phyloP scores from a whole-genome alignment of 2,329 filamentous ascomycete species.

The Fusarium burgessii region DNA sequence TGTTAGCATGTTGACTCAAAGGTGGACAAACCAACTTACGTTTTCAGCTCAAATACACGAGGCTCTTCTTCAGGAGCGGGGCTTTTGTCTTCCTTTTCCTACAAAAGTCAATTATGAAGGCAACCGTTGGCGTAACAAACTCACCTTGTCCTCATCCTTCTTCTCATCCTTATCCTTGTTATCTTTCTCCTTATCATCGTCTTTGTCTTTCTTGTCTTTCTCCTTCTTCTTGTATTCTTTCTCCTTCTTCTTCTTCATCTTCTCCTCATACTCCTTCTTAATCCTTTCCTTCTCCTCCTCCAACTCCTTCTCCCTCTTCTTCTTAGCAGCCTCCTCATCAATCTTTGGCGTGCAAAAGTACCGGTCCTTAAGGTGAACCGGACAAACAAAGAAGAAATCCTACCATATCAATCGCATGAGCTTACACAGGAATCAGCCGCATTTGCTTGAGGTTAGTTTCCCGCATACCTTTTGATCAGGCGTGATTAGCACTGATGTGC shows the following conservation, averaged over 20 bases:
- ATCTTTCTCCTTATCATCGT: slow-evolving; percentile 54
- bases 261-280: slow-evolving; percentile 83
- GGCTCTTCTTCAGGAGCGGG: slow-evolving; percentile 67
- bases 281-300: slow-evolving; percentile 73
- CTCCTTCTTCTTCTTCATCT: slow-evolving; percentile 75
- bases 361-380: slow-evolving; percentile 82
- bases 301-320: slow-evolving; percentile 70
- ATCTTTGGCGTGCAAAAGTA: slow-evolving; percentile 83
- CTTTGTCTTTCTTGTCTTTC: slow-evolving; percentile 57
- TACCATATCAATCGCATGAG: slow-evolving; percentile 34
- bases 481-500: slow-evolving; percentile 87
- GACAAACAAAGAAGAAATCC: slow-evolving; percentile 95
- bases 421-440: slow-evolving; percentile 13
- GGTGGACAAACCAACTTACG: slow-evolving; percentile 59
- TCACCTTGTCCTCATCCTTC: slow-evolving; percentile 36
- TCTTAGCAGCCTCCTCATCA: slow-evolving; percentile 74
- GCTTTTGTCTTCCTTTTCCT: slow-evolving; percentile 41
- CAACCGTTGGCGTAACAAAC: neutral
- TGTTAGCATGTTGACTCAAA: neutral
- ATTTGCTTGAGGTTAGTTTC: slow-evolving; percentile 1
- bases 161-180: slow-evolving; percentile 48
- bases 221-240: slow-evolving; percentile 78
- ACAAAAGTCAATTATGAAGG: neutral
- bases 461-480: slow-evolving; percentile 82
- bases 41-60: slow-evolving; percentile 85